phyloP scores from a whole-genome alignment of 23 red algal genomes.

The Gracilariopsis chorda region DNA sequence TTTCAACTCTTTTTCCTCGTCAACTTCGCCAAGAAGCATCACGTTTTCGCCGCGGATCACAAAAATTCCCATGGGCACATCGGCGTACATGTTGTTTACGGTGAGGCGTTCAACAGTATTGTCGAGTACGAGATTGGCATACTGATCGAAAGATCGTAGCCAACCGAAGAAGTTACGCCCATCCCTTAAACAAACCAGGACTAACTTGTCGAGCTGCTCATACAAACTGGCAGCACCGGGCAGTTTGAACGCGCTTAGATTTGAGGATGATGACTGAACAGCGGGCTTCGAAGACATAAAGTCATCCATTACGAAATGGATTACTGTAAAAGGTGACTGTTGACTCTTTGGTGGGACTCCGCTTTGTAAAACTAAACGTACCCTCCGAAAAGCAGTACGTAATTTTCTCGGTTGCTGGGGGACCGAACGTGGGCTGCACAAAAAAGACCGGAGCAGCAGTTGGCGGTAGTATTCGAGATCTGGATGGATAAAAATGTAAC shows the following conservation, averaged over 20 bases:
- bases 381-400: too few species aligned
- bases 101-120: constrained; percentile 88
- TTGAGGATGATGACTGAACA: not conserved
- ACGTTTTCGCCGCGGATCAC: constrained; percentile 99
- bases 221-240: constrained; percentile 82
- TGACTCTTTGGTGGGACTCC: too few species aligned
- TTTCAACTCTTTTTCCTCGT: constrained; percentile 61
- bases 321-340: too few species aligned
- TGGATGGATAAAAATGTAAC: too few species aligned
- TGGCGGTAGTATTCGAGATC: too few species aligned
- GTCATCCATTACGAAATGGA: constrained; percentile 7
- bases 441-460: too few species aligned
- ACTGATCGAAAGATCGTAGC: constrained; percentile 95
- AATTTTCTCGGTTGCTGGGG: too few species aligned
- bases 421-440: too few species aligned
- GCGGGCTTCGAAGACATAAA: not conserved
- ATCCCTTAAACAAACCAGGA: constrained; percentile 90
- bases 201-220: constrained; percentile 90
- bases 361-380: too few species aligned
- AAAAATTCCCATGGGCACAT: constrained; percentile 85
- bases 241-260: constrained; percentile 33
- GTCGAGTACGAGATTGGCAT: constrained; percentile 92
- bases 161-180: constrained; percentile 90
- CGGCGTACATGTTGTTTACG: constrained; percentile 77
- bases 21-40: constrained; percentile 92